Evolutionary conservation across 2,329 filamentous ascomycete genomes (phyloP).

Genomic region (Zymoseptoria passerinii): DNA sequence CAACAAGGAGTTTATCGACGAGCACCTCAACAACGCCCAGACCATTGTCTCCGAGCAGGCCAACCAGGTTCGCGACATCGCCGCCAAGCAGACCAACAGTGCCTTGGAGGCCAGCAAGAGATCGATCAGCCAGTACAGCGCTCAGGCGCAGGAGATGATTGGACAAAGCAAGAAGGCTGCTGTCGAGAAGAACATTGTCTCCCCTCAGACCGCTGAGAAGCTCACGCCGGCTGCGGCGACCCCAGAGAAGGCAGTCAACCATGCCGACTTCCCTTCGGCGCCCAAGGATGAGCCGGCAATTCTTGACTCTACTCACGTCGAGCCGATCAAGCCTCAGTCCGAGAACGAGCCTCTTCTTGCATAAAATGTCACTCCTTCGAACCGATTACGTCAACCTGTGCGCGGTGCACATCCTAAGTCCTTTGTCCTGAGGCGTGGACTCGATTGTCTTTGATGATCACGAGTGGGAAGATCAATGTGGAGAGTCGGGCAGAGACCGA

Average conservation of each 20-base stretch:
- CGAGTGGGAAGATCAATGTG: not conserved
- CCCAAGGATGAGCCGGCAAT: conserved; percentile 16
- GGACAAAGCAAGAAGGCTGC: conserved; percentile 31
- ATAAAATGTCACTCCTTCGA: not conserved
- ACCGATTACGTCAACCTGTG: not conserved
- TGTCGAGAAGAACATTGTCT: conserved; percentile 30
- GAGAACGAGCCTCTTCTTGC: conserved; percentile 11
- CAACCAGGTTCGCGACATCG: conserved; percentile 51
- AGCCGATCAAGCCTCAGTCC: conserved; percentile 8
- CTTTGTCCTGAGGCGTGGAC: not conserved
- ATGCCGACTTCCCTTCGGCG: conserved; percentile 17
- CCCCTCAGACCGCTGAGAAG: conserved; percentile 27
- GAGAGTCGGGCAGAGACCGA: not conserved
- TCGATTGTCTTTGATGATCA: not conserved
- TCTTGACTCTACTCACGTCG: conserved; percentile 10
- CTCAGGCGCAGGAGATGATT: conserved; percentile 52
- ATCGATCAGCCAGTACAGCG: conserved; percentile 52
- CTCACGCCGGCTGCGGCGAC: conserved; percentile 9
- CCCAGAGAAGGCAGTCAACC: conserved; percentile 12
- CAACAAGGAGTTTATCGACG: conserved; percentile 57
- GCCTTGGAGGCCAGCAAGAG: conserved; percentile 50
- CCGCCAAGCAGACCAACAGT: conserved; percentile 51
- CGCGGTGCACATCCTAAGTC: not conserved
- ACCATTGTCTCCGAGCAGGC: conserved; percentile 51
- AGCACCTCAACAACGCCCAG: conserved; percentile 48